A percentile compares a stretch with the other conserved stretches of the same genome.
phyloP scores from a whole-genome alignment of 345 rosid genomes.

The Ailanthus altissimus region DNA sequence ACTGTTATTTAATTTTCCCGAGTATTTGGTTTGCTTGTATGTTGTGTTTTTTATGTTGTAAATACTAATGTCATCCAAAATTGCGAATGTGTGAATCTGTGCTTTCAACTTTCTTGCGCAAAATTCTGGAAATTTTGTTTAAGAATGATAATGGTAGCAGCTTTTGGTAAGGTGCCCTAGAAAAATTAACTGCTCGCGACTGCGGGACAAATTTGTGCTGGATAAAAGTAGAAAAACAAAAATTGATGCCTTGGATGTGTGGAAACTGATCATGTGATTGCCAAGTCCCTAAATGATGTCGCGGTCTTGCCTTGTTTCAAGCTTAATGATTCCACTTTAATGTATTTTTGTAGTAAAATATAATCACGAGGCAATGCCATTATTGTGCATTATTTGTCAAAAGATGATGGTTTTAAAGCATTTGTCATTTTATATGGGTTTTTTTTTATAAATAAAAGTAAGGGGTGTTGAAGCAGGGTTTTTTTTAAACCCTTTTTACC shows the following conservation, averaged over 20 bases:
- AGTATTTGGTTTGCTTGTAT: neutral
- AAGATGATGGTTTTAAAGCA: too few species aligned
- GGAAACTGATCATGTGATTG: neutral
- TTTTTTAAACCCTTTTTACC: too few species aligned
- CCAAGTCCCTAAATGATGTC: too few species aligned
- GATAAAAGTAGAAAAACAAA: neutral
- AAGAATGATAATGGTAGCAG: neutral
- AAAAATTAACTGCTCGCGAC: too few species aligned
- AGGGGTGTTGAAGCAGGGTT: too few species aligned
- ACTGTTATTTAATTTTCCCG: neutral
- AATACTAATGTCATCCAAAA: too few species aligned
- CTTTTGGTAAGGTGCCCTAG: too few species aligned
- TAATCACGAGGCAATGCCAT: neutral
- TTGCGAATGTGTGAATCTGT: too few species aligned
- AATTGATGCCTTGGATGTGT: neutral
- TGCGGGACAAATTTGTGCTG: neutral
- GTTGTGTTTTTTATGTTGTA: neutral
- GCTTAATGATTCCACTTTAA: neutral
- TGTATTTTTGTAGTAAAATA: too few species aligned
- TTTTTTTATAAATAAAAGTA: too few species aligned
- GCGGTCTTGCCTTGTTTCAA: neutral
- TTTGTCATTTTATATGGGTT: too few species aligned
- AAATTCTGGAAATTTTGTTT: neutral
- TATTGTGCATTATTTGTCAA: constrained; percentile 12
- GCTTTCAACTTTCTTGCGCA: neutral